Conservation (phyloP, 495 filamentous ascomycete species). For the Niebla homalea region DNA sequence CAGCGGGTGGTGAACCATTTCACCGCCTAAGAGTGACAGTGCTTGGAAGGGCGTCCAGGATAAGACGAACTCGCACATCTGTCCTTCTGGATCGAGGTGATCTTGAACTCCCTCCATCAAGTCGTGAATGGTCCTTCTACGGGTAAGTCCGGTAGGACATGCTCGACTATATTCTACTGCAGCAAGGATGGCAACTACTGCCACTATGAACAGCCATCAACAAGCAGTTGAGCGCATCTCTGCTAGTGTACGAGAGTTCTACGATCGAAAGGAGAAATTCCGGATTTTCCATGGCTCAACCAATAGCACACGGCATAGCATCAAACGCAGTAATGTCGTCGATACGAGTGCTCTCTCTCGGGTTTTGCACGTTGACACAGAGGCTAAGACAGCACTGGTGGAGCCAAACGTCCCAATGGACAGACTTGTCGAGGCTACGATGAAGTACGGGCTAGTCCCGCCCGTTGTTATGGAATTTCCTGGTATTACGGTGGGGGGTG, state of each 20-base stretch:
- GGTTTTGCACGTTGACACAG: constrained; percentile 39
- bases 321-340: constrained; percentile 32
- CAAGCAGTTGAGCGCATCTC: constrained; percentile 32
- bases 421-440: constrained; percentile 29
- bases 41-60: too few relatives aligned
- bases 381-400: constrained; percentile 29
- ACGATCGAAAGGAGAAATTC: constrained; percentile 46
- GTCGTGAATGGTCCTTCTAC: too few relatives aligned
- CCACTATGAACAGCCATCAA: constrained; percentile 31
- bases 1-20: too few relatives aligned
- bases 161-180: too few relatives aligned
- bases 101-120: too few relatives aligned
- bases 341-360: constrained; percentile 41
- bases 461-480: constrained; percentile 47
- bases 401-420: constrained; percentile 44
- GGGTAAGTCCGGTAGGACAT: too few relatives aligned
- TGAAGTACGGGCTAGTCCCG: constrained; percentile 31
- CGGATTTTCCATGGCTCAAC: constrained; percentile 70
- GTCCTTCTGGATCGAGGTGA: too few relatives aligned
- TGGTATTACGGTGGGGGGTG: constrained; percentile 44
- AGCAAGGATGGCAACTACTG: too few relatives aligned
- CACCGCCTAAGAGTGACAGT: too few relatives aligned
- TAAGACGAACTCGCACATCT: too few relatives aligned
- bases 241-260: constrained; percentile 38
- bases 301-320: constrained; percentile 50